Base-by-base conservation (phyloP, 1,284 basidiomycete species). In the Ganoderma sinense region DNA sequence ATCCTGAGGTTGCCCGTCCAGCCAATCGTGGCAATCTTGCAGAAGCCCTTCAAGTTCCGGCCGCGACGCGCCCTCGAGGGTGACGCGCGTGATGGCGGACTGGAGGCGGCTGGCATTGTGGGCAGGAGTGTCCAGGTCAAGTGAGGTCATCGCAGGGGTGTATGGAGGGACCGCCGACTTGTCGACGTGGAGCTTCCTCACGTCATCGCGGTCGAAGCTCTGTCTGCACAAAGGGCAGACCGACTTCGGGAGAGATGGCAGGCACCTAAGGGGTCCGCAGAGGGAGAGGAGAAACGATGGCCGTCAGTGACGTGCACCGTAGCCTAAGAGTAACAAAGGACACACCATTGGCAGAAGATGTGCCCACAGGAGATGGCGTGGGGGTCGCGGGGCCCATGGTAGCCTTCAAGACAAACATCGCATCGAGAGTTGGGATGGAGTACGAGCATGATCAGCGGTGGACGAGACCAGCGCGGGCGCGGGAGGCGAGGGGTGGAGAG, bases 321-420 rank as follows among this genome's bases (percentile, higher is more conserved):
- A 56, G 31, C 60, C 61, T 58, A 64, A 66, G 33, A 26, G 56
- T 4, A 8, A 68, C 65, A 66, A 68, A 65, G 66, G 58, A 45
- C 67, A 66, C 56, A 79, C 79, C 77, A 76, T 59, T 74, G 67
- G 64, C 79, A 86, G 77, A 86, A 85, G 58, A 82, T 81, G 68
- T 86, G 85, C 13, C 85, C 85, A 59, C 85, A 86, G 29, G 80
- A 51, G 70, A 86, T 85, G 67, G 80, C 77, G 70, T 85, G 80
- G 51, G 84, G 84, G 64, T 82, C 80, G 36, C 68, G 68, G 26
- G 68, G 76, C 53, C 80, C 79, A 53, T 78, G 77, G 73, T 86
- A 86, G 64, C 75, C 75, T 63, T 86, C 85, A 67, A 85, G 80
- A 73, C 85, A 86, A 74, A 86, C 81, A 73, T 86, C 85, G 80